phyloP scores from a whole-genome alignment of 2,329 filamentous ascomycete species.

The Ophiostoma sp. region DNA sequence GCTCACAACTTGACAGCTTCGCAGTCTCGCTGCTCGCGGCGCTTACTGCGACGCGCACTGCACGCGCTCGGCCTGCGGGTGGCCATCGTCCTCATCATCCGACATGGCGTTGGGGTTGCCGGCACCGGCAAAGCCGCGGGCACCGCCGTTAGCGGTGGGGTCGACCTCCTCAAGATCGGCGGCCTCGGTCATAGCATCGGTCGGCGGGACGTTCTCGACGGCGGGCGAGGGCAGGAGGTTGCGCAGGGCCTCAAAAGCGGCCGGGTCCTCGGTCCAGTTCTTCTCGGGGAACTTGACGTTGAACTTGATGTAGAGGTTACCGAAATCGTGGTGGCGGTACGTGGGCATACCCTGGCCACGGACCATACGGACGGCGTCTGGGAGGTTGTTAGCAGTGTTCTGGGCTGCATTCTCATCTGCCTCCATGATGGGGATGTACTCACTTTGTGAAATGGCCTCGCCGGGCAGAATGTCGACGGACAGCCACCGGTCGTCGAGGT shows the following conservation, averaged over 20 bases:
- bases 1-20: too few relatives aligned
- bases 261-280: conserved; percentile 64
- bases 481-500: conserved; percentile 96
- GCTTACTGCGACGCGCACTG: conserved; percentile 82
- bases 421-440: background rate
- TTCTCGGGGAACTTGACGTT: conserved; percentile 94
- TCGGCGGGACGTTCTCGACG: conserved; percentile 66
- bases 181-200: conserved; percentile 88
- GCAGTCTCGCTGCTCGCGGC: background rate
- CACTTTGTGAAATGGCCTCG: conserved; percentile 75
- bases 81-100: conserved; percentile 77
- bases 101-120: conserved; percentile 60
- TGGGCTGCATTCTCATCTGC: background rate
- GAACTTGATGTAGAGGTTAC: conserved; percentile 97
- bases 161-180: conserved; percentile 86
- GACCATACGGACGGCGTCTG: conserved; percentile 89
- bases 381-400: background rate
- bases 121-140: conserved; percentile 56
- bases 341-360: conserved; percentile 98
- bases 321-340: conserved; percentile 88
- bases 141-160: conserved; percentile 55
- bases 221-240: conserved; percentile 74
- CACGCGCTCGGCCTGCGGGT: conserved; percentile 73
- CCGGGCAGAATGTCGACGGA: conserved; percentile 89
- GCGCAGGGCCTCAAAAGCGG: conserved; percentile 77